Base-by-base conservation (phyloP, 345 rosid species). In the Eucalyptus erythrocorys region DNA sequence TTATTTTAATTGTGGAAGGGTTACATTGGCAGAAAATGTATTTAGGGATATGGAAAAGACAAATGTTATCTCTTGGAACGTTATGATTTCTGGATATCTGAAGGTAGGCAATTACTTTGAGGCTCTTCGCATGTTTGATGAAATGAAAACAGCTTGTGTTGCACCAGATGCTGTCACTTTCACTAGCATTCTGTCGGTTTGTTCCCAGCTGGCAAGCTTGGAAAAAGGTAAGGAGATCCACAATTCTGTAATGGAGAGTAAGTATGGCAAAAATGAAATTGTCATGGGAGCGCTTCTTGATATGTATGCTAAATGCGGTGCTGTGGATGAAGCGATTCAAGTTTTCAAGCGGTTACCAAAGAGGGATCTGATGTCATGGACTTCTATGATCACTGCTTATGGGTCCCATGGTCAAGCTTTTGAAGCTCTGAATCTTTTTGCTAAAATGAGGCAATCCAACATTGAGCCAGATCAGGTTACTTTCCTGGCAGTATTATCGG, bases 271-370 rank as follows among this genome's bases (percentile, higher is more conserved):
- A 55, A 93, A 94, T 85, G 92, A 92, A 88, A 68, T 94, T 66
- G 93, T 95, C 88, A 94, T 92, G 95, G 95, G 96, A 49, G 96
- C 97, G 30, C 95, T 95, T 68, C 95, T 96, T 27, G 97, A 95
- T 91, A 95, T 95, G 97, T 96, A 95, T 89, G 95, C 97, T 40
- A 96, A 96, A 92, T 95, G 99, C 50, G 98, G 99, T n/a, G 95
- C 96, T 34, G 92, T 95, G 27, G 93, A 94, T 89, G 93, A 94
- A 85, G 98, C 97, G 26, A 81, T 87, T 24, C 49, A 43, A 51
- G 92, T 95, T 64, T 96, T 95, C 66, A 24, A 84, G 68, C 89
- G 88, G 88, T 88, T 94, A 85, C 94, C 94, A 8, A 89, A 89
- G 88, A 94, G 88, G 89, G 97, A 96, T 93, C 91, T 92, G 34